Evolutionary conservation across 208 protist genomes (phyloP), one percentile per base, ranked within the genome.

Genomic region (Blechomonas ayalai): DNA sequence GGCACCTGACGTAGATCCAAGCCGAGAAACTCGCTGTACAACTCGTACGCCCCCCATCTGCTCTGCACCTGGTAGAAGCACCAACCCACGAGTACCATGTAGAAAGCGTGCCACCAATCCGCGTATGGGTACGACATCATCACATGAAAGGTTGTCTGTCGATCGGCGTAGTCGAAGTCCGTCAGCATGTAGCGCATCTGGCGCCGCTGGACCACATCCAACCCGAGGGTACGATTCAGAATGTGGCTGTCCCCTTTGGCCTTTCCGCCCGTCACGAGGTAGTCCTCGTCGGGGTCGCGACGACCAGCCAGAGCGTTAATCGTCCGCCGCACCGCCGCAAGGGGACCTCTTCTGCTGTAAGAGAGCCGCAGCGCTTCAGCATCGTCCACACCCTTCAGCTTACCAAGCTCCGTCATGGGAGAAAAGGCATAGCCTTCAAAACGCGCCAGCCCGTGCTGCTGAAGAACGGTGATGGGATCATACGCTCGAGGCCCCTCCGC

Each of bases 41-140:
- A 89, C 8, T 83, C 73, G 51, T 87, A 89, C 10, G 80, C 80
- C 10, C 55, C 52, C 47, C 45, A 88, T 8, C 61, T 34, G 13
- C 80, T 28, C 51, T 93, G 84, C 10, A 89, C 42, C 44, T 79
- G 59, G 58, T 93, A 93, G 40, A 93, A 27, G 27, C 44, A 46
- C 51, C 70, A 62, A 24, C 79, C 78, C 4, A 86, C 62, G 8
- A 80, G 53, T 25, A 82, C 58, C 74, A 90, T 87, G 52, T 85
- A 88, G 31, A 93, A 73, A 13, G 64, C 79, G 41, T 93, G 81
- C 3, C 89, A 25, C 81, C 80, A 90, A 33, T 93, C 78, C 8
- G 79, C 79, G 67, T 93, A 93, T 8, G 84, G 84, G 52, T 93
- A 93, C n/a, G 80, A 78, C 79, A 88, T 83, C 84, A 93, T 90